Conservation (phyloP, 768 basidiomycete genomes). For the Suillus subaureus region DNA sequence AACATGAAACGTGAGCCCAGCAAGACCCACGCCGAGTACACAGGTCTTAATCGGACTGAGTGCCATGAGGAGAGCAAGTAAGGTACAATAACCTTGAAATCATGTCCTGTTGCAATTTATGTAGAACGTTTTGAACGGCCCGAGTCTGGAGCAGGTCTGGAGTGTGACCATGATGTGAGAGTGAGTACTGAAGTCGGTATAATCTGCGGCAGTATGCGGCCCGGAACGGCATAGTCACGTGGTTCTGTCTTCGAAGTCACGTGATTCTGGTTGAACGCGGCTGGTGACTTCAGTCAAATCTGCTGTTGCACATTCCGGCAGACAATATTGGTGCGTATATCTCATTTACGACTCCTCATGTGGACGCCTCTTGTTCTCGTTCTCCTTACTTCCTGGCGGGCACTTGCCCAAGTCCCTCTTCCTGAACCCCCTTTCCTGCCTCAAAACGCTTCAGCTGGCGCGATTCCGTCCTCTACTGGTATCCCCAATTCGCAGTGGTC, state of each 20-base stretch:
- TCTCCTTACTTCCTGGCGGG: slow-evolving; percentile 28
- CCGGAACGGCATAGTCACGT: background rate
- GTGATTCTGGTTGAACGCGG: slow-evolving; percentile 17
- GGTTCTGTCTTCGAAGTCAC: background rate
- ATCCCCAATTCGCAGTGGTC: slow-evolving; percentile 81
- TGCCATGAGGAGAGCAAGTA: slow-evolving; percentile 5
- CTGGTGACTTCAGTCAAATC: background rate
- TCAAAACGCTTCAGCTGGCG: slow-evolving; percentile 58
- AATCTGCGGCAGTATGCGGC: background rate
- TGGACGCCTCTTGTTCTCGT: slow-evolving; percentile 16
- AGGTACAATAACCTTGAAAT: background rate
- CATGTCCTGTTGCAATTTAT: slow-evolving; percentile 7
- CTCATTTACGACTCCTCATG: slow-evolving; percentile 19
- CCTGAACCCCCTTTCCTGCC: slow-evolving; percentile 69
- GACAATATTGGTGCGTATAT: slow-evolving; percentile 2
- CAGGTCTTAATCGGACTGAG: slow-evolving; percentile 63
- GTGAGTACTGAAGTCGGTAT: background rate
- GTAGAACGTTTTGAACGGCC: slow-evolving; percentile 10
- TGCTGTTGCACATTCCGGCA: background rate
- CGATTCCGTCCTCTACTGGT: slow-evolving; percentile 44
- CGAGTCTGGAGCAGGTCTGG: slow-evolving; percentile 5
- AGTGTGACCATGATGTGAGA: slow-evolving; percentile 14
- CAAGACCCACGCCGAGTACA: slow-evolving; percentile 76
- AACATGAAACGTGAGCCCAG: slow-evolving; percentile 77
- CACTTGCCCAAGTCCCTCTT: slow-evolving; percentile 58